Evolutionary conservation across 345 rosid species (phyloP), one percentile per base, ranked within the genome.

Genomic region (Citrus reticulata): DNA sequence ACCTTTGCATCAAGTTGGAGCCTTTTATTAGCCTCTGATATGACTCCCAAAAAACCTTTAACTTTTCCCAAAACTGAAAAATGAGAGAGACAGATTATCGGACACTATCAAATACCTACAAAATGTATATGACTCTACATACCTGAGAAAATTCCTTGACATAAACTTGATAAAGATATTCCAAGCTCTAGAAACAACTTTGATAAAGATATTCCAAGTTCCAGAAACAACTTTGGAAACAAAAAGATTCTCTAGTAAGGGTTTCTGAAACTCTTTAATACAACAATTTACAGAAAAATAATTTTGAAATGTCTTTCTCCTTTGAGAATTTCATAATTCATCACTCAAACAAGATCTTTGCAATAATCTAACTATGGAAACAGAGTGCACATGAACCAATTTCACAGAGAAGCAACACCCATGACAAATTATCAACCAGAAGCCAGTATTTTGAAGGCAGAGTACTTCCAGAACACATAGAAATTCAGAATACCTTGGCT

Each of bases 11-110:
- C 93, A 64, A 84, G 79, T 78, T 90, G 85, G 75, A 93, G 80
- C 78, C 71, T 81, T 78, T 85, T 88, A 87, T 90, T 93, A 37
- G 97, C 90, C 84, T 93, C 97, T 0, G 93, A 86, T 62, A 95
- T 84, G 25, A 89, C 72, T 73, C 94, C 97, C 2, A 95, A 61
- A 76, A 93, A 93, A 67, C 88, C 97, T 82, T 80, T 90, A 72
- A 86, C 89, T 89, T 83, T 91, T 62, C 90, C 97, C 70, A 93
- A 74, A 86, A 92, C 91, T 89, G 86, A 80, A 59, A 39, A 55
- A 72, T 22, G n/a, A 30, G 13, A 67, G 75, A 30, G 27, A 60
- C 17, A 32, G 27, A 34, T 66, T 19, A n/a, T 20, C 3, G 7
- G 66, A 29, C 66, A 62, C 17, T 0, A 64, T 7, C 34, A 64